Evolutionary conservation across 2,329 filamentous ascomycete species (phyloP).

Genomic region (Scedosporium minutisporum): DNA sequence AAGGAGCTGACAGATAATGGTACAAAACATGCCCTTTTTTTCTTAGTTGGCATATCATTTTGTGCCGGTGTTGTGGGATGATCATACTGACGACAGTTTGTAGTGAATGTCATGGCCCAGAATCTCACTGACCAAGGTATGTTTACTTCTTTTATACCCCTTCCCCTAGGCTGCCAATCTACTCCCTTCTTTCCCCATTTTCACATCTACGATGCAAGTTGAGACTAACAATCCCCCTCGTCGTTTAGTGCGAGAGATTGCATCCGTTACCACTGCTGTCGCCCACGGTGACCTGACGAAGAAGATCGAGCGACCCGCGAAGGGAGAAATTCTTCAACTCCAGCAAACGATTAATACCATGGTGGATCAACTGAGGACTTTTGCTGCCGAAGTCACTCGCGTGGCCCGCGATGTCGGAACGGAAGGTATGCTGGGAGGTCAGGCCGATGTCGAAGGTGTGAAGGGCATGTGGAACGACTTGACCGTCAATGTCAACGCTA

Average conservation of each 20-base stretch:
- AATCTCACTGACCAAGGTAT: constrained; percentile 67
- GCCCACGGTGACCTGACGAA: constrained; percentile 75
- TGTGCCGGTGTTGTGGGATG: not conserved
- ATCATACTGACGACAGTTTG: not conserved
- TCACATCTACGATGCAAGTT: not conserved
- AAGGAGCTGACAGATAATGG: constrained; percentile 88
- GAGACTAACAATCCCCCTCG: not conserved
- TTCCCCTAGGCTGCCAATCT: not conserved
- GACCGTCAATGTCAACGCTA: constrained; percentile 78
- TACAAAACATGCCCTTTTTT: constrained; percentile 21
- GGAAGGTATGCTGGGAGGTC: constrained; percentile 72
- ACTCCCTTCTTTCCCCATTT: not conserved
- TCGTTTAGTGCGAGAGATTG: constrained; percentile 63
- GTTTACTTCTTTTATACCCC: constrained; percentile 8
- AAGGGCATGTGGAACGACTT: constrained; percentile 85
- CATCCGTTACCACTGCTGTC: constrained; percentile 73
- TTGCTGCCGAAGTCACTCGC: constrained; percentile 74
- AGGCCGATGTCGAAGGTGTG: constrained; percentile 74
- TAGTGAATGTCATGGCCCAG: constrained; percentile 75
- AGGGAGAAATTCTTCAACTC: constrained; percentile 72
- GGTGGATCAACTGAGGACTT: constrained; percentile 76
- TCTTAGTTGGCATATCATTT: not conserved
- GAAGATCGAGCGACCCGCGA: constrained; percentile 72
- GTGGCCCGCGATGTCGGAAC: constrained; percentile 78
- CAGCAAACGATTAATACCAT: constrained; percentile 86